phyloP scores from a whole-genome alignment of 768 basidiomycete species.

The Phaeotremella fagi region DNA sequence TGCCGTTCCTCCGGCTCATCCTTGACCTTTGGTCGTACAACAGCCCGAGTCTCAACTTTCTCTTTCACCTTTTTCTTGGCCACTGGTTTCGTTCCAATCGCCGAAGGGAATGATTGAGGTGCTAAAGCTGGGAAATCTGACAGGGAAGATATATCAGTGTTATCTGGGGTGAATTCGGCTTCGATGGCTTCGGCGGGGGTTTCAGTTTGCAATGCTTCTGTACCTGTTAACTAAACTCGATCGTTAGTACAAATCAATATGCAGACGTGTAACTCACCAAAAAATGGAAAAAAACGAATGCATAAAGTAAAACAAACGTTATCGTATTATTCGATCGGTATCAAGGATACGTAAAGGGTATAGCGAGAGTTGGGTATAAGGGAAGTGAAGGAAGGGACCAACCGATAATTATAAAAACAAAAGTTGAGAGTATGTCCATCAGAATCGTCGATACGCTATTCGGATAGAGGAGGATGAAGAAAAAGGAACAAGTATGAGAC shows the following conservation, averaged over 20 bases:
- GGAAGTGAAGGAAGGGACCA: background rate
- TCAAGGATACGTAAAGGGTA: background rate
- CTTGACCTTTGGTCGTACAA: background rate
- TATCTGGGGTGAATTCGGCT: background rate
- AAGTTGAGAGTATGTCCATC: background rate
- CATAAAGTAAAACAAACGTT: background rate
- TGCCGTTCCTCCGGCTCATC: no score
- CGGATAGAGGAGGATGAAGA: background rate
- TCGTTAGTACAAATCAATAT: background rate
- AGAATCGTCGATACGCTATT: constrained; percentile 20
- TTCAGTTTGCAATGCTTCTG: background rate
- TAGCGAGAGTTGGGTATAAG: background rate
- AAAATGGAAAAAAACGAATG: background rate
- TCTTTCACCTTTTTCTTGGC: background rate
- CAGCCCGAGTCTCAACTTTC: background rate
- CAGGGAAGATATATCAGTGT: background rate
- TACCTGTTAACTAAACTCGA: background rate
- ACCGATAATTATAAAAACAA: background rate
- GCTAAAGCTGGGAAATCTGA: background rate
- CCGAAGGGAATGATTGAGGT: background rate
- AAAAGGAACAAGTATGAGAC: constrained; percentile 2
- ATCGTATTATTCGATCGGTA: background rate
- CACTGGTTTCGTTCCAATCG: background rate
- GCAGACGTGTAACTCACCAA: background rate
- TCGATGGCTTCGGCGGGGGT: background rate